Evolutionary conservation across 2,329 filamentous ascomycete genomes (phyloP).

Genomic region (Aspergillus aculeatinus): DNA sequence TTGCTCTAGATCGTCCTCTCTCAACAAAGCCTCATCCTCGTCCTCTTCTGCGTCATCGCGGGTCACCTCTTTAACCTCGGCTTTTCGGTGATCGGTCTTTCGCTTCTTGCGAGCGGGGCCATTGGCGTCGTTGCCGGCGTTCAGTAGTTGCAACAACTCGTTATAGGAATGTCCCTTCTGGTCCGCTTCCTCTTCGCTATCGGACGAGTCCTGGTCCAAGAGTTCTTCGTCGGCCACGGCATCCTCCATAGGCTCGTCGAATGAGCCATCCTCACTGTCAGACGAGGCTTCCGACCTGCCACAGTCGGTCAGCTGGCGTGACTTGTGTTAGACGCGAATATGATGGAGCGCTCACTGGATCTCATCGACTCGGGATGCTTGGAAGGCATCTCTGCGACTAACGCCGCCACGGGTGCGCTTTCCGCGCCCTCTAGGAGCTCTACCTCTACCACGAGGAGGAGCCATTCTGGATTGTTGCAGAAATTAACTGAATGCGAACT

Average conservation of each 20-base stretch:
- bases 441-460: constrained; percentile 26
- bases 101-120: constrained; percentile 53
- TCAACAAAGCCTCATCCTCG: constrained; percentile 33
- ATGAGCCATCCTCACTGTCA: constrained; percentile 26
- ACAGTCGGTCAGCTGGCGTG: constrained; percentile 7
- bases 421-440: constrained; percentile 32
- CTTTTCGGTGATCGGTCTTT: constrained; percentile 48
- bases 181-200: constrained; percentile 46
- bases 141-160: constrained; percentile 56
- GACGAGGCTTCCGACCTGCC: constrained; percentile 32
- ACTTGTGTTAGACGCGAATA: not conserved
- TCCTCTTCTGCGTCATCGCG: constrained; percentile 25
- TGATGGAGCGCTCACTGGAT: constrained; percentile 33
- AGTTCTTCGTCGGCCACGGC: constrained; percentile 40
- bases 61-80: constrained; percentile 25
- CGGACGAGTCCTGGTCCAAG: constrained; percentile 38
- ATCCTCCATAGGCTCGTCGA: constrained; percentile 47
- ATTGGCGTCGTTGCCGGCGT: constrained; percentile 40
- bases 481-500: not conserved
- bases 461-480: constrained; percentile 23
- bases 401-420: constrained; percentile 30
- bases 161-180: constrained; percentile 52
- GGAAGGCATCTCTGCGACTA: constrained; percentile 32
- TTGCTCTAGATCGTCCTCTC: constrained; percentile 48
- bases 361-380: constrained; percentile 40